These are phyloP conservation scores for Graphilbum sp. DNA, from an alignment of 2,329 filamentous ascomycete genomes.

Conservation along the genomic window DNA sequence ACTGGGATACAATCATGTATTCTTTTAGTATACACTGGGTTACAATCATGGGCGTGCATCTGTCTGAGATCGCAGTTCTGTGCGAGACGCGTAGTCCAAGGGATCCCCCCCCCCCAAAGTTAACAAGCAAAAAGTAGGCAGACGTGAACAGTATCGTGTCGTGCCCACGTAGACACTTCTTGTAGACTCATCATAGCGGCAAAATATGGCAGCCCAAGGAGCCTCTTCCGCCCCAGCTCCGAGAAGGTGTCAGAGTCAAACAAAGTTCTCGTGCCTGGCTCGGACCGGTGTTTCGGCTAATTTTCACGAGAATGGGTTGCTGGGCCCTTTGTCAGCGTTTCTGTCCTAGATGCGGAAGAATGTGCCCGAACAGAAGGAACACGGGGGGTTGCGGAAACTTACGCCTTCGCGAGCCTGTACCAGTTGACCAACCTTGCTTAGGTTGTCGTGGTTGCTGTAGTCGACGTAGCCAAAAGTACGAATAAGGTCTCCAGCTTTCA, in stretches of 20 bases:
- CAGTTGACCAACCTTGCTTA: conserved; percentile 74
- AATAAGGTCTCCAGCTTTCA: conserved; percentile 67
- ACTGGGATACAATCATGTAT: no score
- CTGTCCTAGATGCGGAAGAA: neutral
- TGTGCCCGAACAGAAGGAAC: conserved; percentile 11
- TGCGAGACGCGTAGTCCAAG: no score
- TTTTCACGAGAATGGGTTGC: conserved; percentile 55
- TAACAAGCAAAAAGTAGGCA: no score
- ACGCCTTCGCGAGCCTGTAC: conserved; percentile 85
- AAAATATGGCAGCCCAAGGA: conserved; percentile 82
- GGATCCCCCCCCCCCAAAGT: no score
- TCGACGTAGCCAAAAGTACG: conserved; percentile 75
- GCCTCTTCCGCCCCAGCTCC: conserved; percentile 81
- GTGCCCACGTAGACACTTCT: neutral
- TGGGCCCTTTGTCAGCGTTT: conserved; percentile 17
- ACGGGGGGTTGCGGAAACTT: conserved; percentile 21
- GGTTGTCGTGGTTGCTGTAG: conserved; percentile 67
- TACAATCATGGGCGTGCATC: no score
- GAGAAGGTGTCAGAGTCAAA: conserved; percentile 57
- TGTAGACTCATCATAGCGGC: conserved; percentile 36
- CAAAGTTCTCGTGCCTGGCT: conserved; percentile 39
- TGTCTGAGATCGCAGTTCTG: no score
- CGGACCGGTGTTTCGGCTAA: conserved; percentile 31
- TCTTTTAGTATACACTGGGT: no score
- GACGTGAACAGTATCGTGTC: no score